Conservation (phyloP, 2,329 filamentous ascomycete genomes). For the Penicillium sp. region DNA sequence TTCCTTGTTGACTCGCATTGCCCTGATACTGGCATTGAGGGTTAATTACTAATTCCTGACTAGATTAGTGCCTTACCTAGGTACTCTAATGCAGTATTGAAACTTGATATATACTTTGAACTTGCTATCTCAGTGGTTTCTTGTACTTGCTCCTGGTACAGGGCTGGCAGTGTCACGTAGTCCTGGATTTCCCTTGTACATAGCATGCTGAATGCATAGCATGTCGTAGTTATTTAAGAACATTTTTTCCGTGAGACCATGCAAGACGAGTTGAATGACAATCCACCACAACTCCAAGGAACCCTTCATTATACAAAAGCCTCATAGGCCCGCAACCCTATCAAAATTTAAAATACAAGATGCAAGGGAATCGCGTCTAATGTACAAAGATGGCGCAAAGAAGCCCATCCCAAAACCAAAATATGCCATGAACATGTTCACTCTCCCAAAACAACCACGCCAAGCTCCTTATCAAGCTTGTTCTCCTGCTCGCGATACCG, state of each 20-base stretch:
- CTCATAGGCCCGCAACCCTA: neutral
- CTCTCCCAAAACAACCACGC: constrained; percentile 30
- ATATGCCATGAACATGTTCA: neutral
- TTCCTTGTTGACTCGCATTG: neutral
- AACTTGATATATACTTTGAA: neutral
- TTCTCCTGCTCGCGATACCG: constrained; percentile 55
- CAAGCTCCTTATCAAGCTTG: constrained; percentile 46
- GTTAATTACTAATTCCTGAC: neutral
- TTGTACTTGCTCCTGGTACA: neutral
- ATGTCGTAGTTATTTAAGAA: neutral
- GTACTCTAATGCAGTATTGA: neutral
- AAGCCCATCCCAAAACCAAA: neutral
- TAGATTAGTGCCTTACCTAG: neutral
- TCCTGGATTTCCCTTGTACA: no score
- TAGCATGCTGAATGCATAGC: neutral
- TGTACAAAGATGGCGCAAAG: neutral
- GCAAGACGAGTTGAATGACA: neutral
- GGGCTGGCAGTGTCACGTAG: neutral
- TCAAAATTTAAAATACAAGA: neutral
- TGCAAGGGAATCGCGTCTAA: neutral
- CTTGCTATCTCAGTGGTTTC: no score
- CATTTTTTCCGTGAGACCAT: neutral
- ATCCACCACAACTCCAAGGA: neutral
- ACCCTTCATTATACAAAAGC: neutral
- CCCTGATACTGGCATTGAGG: neutral